Evolutionary conservation across 2,329 filamentous ascomycete genomes (phyloP).

Genomic region (Stachybotrys echinatus): DNA sequence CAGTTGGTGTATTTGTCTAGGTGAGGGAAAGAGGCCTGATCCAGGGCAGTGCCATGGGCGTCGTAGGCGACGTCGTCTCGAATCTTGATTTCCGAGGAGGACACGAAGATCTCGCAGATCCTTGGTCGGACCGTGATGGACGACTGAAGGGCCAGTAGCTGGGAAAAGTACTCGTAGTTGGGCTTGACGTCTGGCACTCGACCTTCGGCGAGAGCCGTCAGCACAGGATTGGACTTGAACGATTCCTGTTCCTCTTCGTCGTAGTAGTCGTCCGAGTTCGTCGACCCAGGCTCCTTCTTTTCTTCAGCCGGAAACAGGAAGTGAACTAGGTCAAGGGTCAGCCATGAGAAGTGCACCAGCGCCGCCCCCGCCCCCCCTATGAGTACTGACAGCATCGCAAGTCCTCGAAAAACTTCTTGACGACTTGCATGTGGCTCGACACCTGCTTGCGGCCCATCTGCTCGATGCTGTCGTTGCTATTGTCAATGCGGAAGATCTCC

Average conservation of each 20-base stretch:
- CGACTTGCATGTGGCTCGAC: constrained; percentile 65
- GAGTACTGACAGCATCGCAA: constrained; percentile 55
- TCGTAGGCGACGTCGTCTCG: constrained; percentile 42
- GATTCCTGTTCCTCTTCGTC: constrained; percentile 42
- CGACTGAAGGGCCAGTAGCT: constrained; percentile 48
- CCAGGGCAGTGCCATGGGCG: constrained; percentile 36
- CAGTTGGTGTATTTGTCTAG: constrained; percentile 48
- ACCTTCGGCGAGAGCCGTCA: constrained; percentile 54
- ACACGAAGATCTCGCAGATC: constrained; percentile 55
- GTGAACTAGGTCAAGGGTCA: constrained; percentile 39
- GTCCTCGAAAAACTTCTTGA: constrained; percentile 61
- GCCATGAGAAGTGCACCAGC: neutral
- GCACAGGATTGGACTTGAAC: constrained; percentile 61
- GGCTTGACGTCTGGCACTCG: constrained; percentile 52
- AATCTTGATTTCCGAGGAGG: constrained; percentile 45
- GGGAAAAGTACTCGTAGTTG: constrained; percentile 58
- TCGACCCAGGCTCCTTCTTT: constrained; percentile 52
- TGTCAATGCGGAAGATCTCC: constrained; percentile 37
- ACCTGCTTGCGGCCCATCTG: constrained; percentile 58
- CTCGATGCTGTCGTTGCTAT: constrained; percentile 37
- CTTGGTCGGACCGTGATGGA: constrained; percentile 50
- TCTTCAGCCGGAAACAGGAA: constrained; percentile 54
- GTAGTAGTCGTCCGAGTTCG: constrained; percentile 53
- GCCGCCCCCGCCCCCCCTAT: neutral
- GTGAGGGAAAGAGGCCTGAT: constrained; percentile 47